Percentiles rank a stretch among this genome's conserved stretches.
Conservation (phyloP, 805 yeast genomes). For the Candida lessepsii region DNA sequence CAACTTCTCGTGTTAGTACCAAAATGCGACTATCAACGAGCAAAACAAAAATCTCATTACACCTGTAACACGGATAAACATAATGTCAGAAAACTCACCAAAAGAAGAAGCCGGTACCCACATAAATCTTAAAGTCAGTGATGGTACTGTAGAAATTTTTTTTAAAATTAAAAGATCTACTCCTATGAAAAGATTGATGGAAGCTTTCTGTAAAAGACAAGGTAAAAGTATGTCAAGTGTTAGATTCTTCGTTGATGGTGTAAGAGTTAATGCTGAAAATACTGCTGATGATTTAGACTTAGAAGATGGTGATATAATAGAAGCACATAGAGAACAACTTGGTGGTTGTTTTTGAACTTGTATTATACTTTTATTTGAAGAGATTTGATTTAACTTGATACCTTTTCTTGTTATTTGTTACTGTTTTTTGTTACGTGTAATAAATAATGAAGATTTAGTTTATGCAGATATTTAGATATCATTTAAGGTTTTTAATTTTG, state of each 20-base stretch:
- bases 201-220: constrained; percentile 96
- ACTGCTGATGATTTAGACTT: constrained; percentile 92
- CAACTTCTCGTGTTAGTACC: not conserved
- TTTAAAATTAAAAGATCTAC: constrained; percentile 94
- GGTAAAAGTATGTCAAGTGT: constrained; percentile 82
- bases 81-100: constrained; percentile 27
- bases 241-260: constrained; percentile 91
- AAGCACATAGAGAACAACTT: constrained; percentile 94
- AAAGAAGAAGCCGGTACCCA: constrained; percentile 58
- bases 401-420: too few species aligned
- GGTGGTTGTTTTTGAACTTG: constrained; percentile 46
- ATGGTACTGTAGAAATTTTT: constrained; percentile 89
- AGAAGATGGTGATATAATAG: constrained; percentile 95
- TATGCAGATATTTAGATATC: too few species aligned
- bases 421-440: too few species aligned
- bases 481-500: too few species aligned
- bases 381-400: too few species aligned
- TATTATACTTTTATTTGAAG: not conserved
- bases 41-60: constrained; percentile 3
- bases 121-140: constrained; percentile 90
- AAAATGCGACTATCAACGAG: not conserved
- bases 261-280: constrained; percentile 79
- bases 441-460: too few species aligned
- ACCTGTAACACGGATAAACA: too few species aligned
- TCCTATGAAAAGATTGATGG: constrained; percentile 91